phyloP scores from a whole-genome alignment of 2,329 filamentous ascomycete genomes.

The Colletotrichum limetticola region DNA sequence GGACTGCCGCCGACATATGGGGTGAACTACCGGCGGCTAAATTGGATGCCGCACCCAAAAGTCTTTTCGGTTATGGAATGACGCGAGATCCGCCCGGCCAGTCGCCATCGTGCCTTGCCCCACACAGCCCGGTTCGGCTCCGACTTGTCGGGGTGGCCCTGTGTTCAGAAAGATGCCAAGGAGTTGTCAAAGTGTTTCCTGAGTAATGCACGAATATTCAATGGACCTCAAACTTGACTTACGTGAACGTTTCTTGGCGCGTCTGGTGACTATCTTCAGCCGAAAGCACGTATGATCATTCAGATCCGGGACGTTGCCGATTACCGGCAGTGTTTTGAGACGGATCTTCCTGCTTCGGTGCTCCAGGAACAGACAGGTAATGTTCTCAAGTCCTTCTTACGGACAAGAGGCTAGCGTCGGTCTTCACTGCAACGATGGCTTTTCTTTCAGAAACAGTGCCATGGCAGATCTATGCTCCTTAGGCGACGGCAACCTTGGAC shows the following conservation, averaged over 20 bases:
- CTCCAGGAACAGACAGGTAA: background rate
- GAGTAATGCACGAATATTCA: background rate
- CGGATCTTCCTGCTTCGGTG: background rate
- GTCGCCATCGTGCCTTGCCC: slow-evolving; percentile 3
- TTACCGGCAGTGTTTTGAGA: background rate
- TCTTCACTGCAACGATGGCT: background rate
- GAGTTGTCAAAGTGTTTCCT: background rate
- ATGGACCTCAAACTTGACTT: background rate
- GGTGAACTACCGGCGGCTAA: background rate
- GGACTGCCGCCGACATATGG: background rate
- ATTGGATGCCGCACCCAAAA: background rate
- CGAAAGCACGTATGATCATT: background rate
- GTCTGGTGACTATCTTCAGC: background rate
- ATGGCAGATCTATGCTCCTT: background rate
- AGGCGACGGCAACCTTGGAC: too few species aligned
- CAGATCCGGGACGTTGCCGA: too few species aligned
- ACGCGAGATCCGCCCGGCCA: slow-evolving; percentile 11
- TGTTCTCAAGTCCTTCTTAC: background rate
- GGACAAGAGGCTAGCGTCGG: too few species aligned
- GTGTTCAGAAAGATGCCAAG: background rate
- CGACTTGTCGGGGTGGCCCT: background rate
- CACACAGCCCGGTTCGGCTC: background rate
- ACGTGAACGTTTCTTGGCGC: background rate
- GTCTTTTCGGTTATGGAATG: background rate
- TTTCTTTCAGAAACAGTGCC: background rate